Evolutionary conservation across 305 asterid species (phyloP).

Genomic region (Solanum hybrid): DNA sequence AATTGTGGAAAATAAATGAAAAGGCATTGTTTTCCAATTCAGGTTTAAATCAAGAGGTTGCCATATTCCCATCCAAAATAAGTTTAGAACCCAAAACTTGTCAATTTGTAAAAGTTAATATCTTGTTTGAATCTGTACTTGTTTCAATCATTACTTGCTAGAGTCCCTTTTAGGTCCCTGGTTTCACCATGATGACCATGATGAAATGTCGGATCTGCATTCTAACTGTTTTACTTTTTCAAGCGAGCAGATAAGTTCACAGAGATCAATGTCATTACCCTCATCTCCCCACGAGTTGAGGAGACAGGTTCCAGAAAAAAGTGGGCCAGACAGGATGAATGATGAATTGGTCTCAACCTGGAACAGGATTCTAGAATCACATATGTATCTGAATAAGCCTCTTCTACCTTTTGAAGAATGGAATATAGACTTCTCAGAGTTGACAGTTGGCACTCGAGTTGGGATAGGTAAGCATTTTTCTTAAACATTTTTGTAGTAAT

Average conservation of each 20-base stretch:
- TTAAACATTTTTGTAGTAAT: neutral
- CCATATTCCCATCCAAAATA: neutral
- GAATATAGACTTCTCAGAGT: constrained; percentile 90
- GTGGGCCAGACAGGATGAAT: constrained; percentile 33
- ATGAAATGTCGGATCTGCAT: constrained; percentile 35
- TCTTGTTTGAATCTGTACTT: neutral
- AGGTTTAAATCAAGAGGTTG: neutral
- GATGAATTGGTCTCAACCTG: constrained; percentile 75
- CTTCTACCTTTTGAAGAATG: constrained; percentile 90
- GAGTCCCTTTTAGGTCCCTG: constrained; percentile 22
- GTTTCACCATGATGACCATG: constrained; percentile 32
- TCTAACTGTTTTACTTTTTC: constrained; percentile 33
- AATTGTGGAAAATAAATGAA: neutral
- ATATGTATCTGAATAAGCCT: constrained; percentile 70
- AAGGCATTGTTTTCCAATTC: neutral
- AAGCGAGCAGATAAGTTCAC: constrained; percentile 53
- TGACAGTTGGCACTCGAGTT: constrained; percentile 86
- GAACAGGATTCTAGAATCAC: constrained; percentile 76
- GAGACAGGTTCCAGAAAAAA: constrained; percentile 50
- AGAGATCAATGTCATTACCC: constrained; percentile 86
- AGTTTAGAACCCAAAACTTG: neutral
- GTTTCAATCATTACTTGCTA: neutral
- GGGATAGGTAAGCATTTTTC: constrained; percentile 72
- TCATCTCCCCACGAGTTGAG: constrained; percentile 87
- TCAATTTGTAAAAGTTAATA: neutral